phyloP scores from a whole-genome alignment of 2,329 filamentous ascomycete genomes.

The Fusarium euwallaceae region DNA sequence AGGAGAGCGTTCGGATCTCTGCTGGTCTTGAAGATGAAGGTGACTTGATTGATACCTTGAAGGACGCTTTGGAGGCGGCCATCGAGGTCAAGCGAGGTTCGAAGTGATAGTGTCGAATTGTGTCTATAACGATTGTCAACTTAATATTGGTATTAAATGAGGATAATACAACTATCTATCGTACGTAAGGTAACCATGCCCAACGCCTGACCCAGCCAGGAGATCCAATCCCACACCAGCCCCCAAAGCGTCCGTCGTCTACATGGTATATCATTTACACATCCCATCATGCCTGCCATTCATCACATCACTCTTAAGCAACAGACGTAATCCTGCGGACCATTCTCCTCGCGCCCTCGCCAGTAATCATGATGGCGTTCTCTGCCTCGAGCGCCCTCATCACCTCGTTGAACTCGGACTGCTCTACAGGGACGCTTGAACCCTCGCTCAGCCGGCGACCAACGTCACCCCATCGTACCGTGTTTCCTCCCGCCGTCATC shows the following conservation, averaged over 20 bases:
- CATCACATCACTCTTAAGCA: constrained; percentile 18
- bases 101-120: background rate
- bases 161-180: constrained; percentile 33
- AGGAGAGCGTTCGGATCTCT: constrained; percentile 60
- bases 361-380: constrained; percentile 82
- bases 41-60: constrained; percentile 57
- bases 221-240: constrained; percentile 18
- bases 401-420: constrained; percentile 84
- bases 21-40: constrained; percentile 61
- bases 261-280: constrained; percentile 46
- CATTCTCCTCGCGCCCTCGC: constrained; percentile 86
- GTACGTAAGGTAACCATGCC: constrained; percentile 29
- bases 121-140: background rate
- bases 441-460: constrained; percentile 79
- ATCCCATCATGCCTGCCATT: constrained; percentile 30
- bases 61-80: constrained; percentile 50
- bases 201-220: constrained; percentile 43
- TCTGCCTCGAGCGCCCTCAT: constrained; percentile 86
- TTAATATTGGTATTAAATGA: constrained; percentile 25
- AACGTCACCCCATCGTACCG: constrained; percentile 84
- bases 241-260: constrained; percentile 29
- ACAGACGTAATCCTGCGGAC: constrained; percentile 78
- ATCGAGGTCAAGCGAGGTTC: constrained; percentile 23
- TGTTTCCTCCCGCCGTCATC: constrained; percentile 75
- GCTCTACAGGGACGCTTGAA: constrained; percentile 78